Conservation (phyloP, 768 basidiomycete species). For the Peribolospora kevripleyi region DNA sequence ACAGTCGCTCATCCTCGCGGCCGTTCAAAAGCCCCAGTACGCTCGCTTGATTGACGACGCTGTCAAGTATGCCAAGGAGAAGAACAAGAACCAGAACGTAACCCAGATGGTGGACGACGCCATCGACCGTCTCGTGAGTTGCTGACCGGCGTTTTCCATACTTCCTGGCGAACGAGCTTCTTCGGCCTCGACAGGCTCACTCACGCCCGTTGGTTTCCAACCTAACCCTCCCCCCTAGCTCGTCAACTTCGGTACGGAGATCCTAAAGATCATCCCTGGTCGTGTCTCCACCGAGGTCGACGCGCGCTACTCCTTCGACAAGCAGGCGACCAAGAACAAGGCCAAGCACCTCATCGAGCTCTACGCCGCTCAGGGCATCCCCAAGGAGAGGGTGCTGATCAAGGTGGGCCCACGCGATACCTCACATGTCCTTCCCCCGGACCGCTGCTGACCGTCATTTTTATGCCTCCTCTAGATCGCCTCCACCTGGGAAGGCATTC, state of each 20-base stretch:
- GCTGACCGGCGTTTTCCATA: neutral
- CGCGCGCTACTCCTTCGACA: conserved; percentile 90
- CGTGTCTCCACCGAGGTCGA: conserved; percentile 99
- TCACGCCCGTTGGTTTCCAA: neutral
- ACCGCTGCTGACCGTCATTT: neutral
- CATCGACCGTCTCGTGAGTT: conserved; percentile 60
- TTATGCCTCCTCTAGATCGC: conserved; percentile 32
- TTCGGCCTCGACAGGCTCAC: neutral
- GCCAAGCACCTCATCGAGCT: conserved; percentile 53
- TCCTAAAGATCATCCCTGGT: conserved; percentile 82
- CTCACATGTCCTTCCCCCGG: neutral
- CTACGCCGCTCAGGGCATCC: conserved; percentile 80
- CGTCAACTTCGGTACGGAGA: conserved; percentile 91
- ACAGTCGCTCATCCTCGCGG: conserved; percentile 43
- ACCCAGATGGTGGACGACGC: conserved; percentile 33
- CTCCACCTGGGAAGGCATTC: conserved; percentile 98
- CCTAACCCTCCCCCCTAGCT: conserved; percentile 30
- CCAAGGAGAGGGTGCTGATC: conserved; percentile 84
- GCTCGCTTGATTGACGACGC: conserved; percentile 52
- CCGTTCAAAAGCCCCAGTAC: conserved; percentile 73
- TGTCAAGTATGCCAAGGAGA: conserved; percentile 46
- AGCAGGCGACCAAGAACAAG: conserved; percentile 72
- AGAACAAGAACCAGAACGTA: conserved; percentile 16
- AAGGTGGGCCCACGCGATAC: conserved; percentile 26
- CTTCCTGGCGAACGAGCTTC: neutral